Conservation (phyloP, 1,139 yeast species). For the Geotrichum aggregatum region DNA sequence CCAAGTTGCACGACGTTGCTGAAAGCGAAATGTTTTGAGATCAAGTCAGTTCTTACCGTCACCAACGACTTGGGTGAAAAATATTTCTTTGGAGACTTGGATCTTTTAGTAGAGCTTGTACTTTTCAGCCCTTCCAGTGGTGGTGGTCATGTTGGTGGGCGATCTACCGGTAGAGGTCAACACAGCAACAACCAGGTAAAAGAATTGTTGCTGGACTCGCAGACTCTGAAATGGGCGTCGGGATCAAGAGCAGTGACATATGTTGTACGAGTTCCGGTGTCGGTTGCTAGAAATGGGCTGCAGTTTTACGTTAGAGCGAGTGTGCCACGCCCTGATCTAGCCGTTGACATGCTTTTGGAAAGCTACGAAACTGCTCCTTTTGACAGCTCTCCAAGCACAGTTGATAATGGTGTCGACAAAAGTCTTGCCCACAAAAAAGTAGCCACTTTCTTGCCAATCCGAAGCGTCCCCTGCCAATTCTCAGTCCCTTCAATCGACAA, state of each 20-base stretch:
- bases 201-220: constrained; percentile 10
- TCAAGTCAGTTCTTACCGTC: constrained; percentile 30
- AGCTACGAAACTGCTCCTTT: constrained; percentile 10
- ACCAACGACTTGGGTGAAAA: constrained; percentile 38
- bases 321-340: constrained; percentile 16
- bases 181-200: not conserved
- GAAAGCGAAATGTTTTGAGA: constrained; percentile 13
- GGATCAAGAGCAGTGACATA: constrained; percentile 18
- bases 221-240: constrained; percentile 15
- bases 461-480: constrained; percentile 9
- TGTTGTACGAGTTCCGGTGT: constrained; percentile 6
- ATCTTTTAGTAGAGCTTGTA: constrained; percentile 11
- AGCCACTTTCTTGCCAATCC: constrained; percentile 16
- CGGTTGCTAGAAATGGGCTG: not conserved
- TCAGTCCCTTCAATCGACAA: constrained; percentile 10
- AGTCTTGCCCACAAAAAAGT: too few relatives aligned
- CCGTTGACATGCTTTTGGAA: constrained; percentile 16
- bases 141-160: not conserved
- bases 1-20: constrained; percentile 14
- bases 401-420: too few relatives aligned
- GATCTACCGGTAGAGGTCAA: too few relatives aligned
- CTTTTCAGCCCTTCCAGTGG: constrained; percentile 9
- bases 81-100: constrained; percentile 32
- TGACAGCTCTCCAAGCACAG: too few relatives aligned
- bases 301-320: constrained; percentile 12